These are phyloP conservation scores for Podospora sp. DNA, from an alignment of 495 filamentous ascomycete genomes.

Conservation along the genomic window DNA sequence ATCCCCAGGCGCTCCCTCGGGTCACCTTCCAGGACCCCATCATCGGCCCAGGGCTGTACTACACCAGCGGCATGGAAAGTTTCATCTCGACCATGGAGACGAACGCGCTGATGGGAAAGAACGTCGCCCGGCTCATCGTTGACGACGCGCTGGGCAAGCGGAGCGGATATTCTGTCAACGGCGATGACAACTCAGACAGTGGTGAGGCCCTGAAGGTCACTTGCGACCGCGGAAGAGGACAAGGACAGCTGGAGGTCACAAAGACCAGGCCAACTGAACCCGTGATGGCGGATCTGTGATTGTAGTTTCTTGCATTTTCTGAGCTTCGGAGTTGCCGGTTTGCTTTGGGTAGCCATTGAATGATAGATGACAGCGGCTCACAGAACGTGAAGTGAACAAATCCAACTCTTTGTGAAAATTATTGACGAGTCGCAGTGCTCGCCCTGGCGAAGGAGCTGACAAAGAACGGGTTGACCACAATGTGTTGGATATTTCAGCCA, in stretches of 20 bases:
- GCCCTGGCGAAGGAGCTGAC: too few relatives aligned
- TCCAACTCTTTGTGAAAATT: not conserved
- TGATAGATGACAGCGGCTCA: not conserved
- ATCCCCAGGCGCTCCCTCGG: slow-evolving; percentile 80
- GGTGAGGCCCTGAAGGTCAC: slow-evolving; percentile 4
- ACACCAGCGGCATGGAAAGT: slow-evolving; percentile 90
- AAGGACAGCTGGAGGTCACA: slow-evolving; percentile 12
- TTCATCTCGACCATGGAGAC: slow-evolving; percentile 99
- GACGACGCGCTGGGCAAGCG: slow-evolving; percentile 48
- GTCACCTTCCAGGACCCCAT: slow-evolving; percentile 84
- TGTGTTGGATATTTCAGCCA: too few relatives aligned
- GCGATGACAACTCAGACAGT: not conserved
- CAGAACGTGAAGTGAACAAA: not conserved
- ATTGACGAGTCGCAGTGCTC: not conserved
- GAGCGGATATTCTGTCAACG: slow-evolving; percentile 9
- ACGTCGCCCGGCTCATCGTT: slow-evolving; percentile 79
- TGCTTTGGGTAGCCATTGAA: not conserved
- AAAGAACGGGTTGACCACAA: too few relatives aligned
- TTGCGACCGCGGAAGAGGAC: slow-evolving; percentile 17
- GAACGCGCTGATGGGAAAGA: slow-evolving; percentile 91
- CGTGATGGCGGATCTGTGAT: slow-evolving; percentile 9
- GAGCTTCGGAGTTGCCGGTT: not conserved
- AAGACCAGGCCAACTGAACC: slow-evolving; percentile 17
- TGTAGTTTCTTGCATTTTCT: not conserved
- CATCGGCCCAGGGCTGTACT: slow-evolving; percentile 72